Conservation (phyloP, 2,329 filamentous ascomycete species). For the Lanzia echinophila region DNA sequence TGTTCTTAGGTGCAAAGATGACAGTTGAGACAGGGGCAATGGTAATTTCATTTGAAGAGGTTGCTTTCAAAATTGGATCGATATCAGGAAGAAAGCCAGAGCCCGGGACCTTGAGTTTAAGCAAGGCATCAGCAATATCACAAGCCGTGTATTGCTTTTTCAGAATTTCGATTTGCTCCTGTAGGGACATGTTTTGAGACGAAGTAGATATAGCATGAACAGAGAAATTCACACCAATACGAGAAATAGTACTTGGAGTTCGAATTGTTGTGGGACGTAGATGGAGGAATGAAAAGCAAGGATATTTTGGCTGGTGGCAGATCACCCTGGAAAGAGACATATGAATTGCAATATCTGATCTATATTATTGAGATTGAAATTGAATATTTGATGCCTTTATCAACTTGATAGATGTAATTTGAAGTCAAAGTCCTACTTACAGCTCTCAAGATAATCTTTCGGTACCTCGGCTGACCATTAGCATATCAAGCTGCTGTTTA, state of each 20-base stretch:
- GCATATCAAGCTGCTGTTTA: neutral
- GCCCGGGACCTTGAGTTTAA: constrained; percentile 59
- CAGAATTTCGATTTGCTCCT: constrained; percentile 17
- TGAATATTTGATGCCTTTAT: too few relatives aligned
- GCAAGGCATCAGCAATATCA: constrained; percentile 65
- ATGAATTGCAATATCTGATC: too few relatives aligned
- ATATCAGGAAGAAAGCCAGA: constrained; percentile 62
- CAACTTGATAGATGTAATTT: too few relatives aligned
- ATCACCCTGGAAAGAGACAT: too few relatives aligned
- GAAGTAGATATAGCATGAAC: constrained; percentile 3
- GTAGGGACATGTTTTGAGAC: neutral
- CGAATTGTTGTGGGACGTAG: neutral
- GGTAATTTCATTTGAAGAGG: constrained; percentile 20
- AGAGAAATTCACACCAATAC: neutral
- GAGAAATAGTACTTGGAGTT: too few relatives aligned
- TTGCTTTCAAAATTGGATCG: constrained; percentile 23
- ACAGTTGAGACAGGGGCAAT: constrained; percentile 52
- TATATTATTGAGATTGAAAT: too few relatives aligned
- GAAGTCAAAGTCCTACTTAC: neutral
- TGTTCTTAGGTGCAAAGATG: constrained; percentile 54
- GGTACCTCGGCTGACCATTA: neutral
- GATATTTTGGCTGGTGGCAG: neutral
- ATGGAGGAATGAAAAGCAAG: neutral
- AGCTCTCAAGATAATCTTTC: neutral
- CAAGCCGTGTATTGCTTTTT: constrained; percentile 38